These are phyloP conservation scores for Thelonectria discophora DNA, from an alignment of 2,329 filamentous ascomycete genomes.

Conservation along the genomic window DNA sequence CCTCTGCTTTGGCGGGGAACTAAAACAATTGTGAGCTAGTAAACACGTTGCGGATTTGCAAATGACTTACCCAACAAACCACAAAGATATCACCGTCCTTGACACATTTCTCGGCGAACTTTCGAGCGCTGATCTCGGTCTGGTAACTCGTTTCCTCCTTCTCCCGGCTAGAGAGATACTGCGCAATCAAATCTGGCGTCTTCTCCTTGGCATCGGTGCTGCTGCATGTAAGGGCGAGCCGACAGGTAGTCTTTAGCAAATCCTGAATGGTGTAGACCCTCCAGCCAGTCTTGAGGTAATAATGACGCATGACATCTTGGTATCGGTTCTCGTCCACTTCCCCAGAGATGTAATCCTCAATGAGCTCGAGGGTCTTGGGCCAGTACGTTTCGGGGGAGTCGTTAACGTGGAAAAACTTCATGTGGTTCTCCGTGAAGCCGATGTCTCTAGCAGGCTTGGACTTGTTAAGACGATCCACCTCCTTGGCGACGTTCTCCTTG, in stretches of 20 bases:
- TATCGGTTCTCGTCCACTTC: constrained; percentile 85
- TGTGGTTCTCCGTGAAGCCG: constrained; percentile 80
- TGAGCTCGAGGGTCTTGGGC: constrained; percentile 82
- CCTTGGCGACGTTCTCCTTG: constrained; percentile 75
- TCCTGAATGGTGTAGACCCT: constrained; percentile 93
- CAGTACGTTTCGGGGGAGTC: constrained; percentile 77
- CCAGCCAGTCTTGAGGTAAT: constrained; percentile 91
- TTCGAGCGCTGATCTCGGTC: constrained; percentile 88
- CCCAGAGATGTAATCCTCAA: constrained; percentile 85
- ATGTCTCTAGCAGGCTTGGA: constrained; percentile 85
- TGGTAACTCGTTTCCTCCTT: constrained; percentile 89
- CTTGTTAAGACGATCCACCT: constrained; percentile 76
- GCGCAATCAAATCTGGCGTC: constrained; percentile 86
- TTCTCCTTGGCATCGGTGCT: constrained; percentile 91
- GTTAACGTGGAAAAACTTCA: constrained; percentile 78
- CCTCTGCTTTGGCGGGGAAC: constrained; percentile 74
- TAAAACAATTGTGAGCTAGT: constrained; percentile 52
- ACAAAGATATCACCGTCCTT: constrained; percentile 94
- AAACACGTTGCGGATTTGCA: background rate
- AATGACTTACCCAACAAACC: constrained; percentile 82
- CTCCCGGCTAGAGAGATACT: constrained; percentile 84
- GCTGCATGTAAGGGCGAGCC: constrained; percentile 84
- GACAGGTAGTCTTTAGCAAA: constrained; percentile 81
- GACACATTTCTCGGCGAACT: constrained; percentile 89
- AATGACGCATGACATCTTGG: constrained; percentile 90